phyloP scores from a whole-genome alignment of 163 green algal genomes.

The Chloromonas sp. region DNA sequence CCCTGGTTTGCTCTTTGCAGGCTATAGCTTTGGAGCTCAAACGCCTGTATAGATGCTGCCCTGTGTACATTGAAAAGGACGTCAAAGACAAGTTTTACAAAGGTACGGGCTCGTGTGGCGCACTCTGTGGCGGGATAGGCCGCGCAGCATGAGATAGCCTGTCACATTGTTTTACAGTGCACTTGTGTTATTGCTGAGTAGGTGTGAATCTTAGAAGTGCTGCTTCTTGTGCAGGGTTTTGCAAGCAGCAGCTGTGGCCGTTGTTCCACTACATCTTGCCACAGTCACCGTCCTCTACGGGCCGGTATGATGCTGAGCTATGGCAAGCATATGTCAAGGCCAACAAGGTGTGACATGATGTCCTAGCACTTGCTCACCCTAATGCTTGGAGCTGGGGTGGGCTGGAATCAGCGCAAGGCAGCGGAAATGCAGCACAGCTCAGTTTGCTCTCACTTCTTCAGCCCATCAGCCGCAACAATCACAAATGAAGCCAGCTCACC shows the following conservation, averaged over 20 bases:
- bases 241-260: slow-evolving; percentile 98
- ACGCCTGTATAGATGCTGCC: slow-evolving; percentile 60
- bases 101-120: slow-evolving; percentile 31
- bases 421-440: too few species aligned
- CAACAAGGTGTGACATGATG: slow-evolving; percentile 78
- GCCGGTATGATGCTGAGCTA: slow-evolving; percentile 80
- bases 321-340: slow-evolving; percentile 95
- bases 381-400: neutral
- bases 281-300: slow-evolving; percentile 61
- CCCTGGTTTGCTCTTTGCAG: slow-evolving; percentile 10
- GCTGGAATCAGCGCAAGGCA: too few species aligned
- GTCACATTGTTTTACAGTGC: neutral
- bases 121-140: too few species aligned
- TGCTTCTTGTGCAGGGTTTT: slow-evolving; percentile 72
- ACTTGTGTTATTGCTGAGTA: neutral
- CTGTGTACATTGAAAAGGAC: slow-evolving; percentile 83
- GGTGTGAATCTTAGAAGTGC: neutral
- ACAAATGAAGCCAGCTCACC: too few species aligned
- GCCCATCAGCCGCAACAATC: too few species aligned
- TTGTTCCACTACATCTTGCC: slow-evolving; percentile 97
- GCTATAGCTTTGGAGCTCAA: slow-evolving; percentile 32
- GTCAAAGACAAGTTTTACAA: slow-evolving; percentile 89
- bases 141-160: too few species aligned
- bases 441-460: too few species aligned
- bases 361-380: neutral